Evolutionary conservation across 2,329 filamentous ascomycete genomes (phyloP).

Genomic region (Fusarium sp.): DNA sequence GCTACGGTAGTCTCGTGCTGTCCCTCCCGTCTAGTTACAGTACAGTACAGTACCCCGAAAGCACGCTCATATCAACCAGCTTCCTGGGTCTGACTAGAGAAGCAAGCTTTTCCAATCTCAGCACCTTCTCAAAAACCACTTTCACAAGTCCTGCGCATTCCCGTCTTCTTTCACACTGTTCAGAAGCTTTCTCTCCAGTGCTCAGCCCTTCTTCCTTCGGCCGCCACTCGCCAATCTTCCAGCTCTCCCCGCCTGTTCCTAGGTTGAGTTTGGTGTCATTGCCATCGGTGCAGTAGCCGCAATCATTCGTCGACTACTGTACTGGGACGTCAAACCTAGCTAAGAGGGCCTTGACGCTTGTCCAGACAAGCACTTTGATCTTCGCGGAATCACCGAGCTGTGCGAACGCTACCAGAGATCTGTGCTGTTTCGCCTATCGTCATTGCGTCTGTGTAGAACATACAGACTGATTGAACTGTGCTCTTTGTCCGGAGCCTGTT

Average conservation of each 20-base stretch:
- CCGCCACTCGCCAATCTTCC: constrained; percentile 38
- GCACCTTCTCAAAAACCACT: constrained; percentile 11
- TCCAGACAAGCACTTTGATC: constrained; percentile 18
- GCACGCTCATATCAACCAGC: constrained; percentile 16
- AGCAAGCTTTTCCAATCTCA: constrained; percentile 10
- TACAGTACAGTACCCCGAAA: neutral
- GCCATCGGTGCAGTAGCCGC: constrained; percentile 8
- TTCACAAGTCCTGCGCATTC: constrained; percentile 27
- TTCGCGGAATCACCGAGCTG: constrained; percentile 32
- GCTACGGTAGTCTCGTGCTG: neutral
- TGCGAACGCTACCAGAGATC: constrained; percentile 1
- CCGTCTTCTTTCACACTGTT: constrained; percentile 30
- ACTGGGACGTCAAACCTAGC: constrained; percentile 22
- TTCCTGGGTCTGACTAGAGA: constrained; percentile 15
- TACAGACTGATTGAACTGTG: constrained; percentile 2
- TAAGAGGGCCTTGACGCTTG: constrained; percentile 10
- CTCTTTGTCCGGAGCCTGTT: constrained; percentile 30
- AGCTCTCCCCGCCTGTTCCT: constrained; percentile 40
- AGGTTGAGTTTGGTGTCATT: constrained; percentile 15
- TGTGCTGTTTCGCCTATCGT: constrained; percentile 26
- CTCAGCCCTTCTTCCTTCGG: constrained; percentile 27
- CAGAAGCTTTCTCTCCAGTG: constrained; percentile 16
- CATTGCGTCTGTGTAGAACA: neutral
- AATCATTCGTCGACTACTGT: constrained; percentile 21
- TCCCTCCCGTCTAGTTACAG: neutral